Base-by-base conservation (phyloP, 1,284 basidiomycete genomes). In the Termitomyces sp. region DNA sequence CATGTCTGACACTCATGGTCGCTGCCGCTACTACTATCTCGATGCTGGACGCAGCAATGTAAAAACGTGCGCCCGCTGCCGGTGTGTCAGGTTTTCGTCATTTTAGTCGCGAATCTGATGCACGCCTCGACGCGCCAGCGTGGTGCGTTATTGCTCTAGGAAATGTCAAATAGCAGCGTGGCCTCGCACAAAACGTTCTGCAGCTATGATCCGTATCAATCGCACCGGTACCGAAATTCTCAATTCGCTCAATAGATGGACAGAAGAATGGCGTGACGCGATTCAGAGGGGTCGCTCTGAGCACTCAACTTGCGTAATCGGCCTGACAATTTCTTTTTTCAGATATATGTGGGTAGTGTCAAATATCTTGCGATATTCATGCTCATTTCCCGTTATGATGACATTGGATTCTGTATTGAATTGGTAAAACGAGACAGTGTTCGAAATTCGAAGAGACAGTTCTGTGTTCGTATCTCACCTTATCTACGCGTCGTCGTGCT, bases 11-110 rank as follows among this genome's bases (percentile, higher is more conserved):
- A 50, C 56, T 17, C 64, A 55, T 62, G 64, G 28, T 43, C 44
- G 55, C 41, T 69, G 67, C 53, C 70, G 53, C 50, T 66, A 67
- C 24, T 69, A 68, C 58, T 61, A 62, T 43, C 56, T 55, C 12
- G 46, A 61, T 38, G 55, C 54, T 15, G 67, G 70, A 31, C 53
- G 64, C 38, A 58, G 64, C 47, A 69, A 67, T 38, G 58, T 72
- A 38, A 67, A 65, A 48, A 50, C 61, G 1, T 72, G 70, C 52
- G 28, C 62, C 50, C 56, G 55, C 42, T 72, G 70, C 46, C 63
- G 62, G 68, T 71, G 43, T 26, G 67, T 40, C 10, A 21, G 19
- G 17, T 12, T 40, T 15, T 19, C 17, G 10, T 30, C 13, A 19
- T 28, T 28, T 1, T n/a, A 2, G 26, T 30, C 26, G 21, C 5